Percentiles rank a stretch among this genome's conserved stretches.
These are phyloP conservation scores for Polyporus tsugae DNA, from an alignment of 1,284 basidiomycete genomes.

Conservation along the genomic window DNA sequence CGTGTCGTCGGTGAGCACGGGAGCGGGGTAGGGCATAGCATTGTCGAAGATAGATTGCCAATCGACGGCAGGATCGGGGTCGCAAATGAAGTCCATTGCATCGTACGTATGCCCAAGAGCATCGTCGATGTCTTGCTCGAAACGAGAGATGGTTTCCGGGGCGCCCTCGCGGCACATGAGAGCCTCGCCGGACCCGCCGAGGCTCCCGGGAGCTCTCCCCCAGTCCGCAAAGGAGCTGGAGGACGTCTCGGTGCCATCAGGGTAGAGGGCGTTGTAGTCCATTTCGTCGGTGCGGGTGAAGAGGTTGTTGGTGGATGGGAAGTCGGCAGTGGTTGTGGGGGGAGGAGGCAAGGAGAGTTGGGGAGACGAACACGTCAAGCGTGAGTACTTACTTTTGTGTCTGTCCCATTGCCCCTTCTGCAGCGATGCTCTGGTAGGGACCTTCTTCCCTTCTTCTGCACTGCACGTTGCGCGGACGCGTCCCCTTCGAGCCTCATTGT, in stretches of 20 bases:
- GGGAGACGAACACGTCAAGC: background rate
- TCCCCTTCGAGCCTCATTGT: background rate
- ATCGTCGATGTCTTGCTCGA: slow-evolving; percentile 8
- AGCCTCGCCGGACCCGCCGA: background rate
- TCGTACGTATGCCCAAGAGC: background rate
- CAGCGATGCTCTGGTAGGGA: background rate
- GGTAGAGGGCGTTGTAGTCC: background rate
- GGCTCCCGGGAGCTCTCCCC: background rate
- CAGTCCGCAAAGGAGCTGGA: background rate
- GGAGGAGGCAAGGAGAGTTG: background rate
- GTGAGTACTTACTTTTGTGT: background rate
- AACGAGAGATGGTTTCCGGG: background rate
- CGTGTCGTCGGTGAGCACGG: background rate
- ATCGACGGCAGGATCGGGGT: background rate
- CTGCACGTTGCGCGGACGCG: background rate
- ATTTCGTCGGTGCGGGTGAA: background rate
- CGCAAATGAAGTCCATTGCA: background rate
- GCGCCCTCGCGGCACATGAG: background rate
- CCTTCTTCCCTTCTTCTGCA: background rate
- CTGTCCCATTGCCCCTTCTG: background rate
- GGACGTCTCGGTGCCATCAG: background rate
- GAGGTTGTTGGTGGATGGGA: background rate
- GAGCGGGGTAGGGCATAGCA: background rate
- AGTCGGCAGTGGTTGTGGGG: background rate
- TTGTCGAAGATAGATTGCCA: background rate